Conservation (phyloP, 257 asterid species). For the Coffea canephora region DNA sequence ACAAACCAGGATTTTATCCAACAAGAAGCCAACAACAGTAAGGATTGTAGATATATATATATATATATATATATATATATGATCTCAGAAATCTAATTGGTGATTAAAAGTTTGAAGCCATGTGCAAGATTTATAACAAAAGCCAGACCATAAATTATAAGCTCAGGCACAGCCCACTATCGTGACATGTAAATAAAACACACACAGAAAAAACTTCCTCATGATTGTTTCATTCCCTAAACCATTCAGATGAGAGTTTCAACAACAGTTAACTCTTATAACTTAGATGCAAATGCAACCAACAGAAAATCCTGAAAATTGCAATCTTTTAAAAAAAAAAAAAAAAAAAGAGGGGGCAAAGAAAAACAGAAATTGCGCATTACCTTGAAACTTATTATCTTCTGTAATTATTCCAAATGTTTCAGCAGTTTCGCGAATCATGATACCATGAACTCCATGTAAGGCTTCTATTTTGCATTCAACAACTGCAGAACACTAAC, state of each 20-base stretch:
- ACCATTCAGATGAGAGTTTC: background rate
- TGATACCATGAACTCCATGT: conserved; percentile 67
- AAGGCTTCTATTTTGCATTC: conserved; percentile 51
- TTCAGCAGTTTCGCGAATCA: conserved; percentile 83
- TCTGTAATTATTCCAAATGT: conserved; percentile 78
- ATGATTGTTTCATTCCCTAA: background rate
- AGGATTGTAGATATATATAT: background rate
- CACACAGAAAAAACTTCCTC: background rate
- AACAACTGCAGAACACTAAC: conserved; percentile 50
- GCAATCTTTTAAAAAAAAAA: background rate
- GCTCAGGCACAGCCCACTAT: background rate
- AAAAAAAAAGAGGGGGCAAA: no score
- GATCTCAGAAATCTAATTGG: background rate
- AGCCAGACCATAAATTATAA: background rate
- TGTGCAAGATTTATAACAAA: background rate
- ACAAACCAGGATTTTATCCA: background rate
- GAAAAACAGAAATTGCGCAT: background rate
- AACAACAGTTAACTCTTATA: background rate
- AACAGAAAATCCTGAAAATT: background rate
- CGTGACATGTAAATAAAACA: background rate
- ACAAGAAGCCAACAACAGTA: background rate
- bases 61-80: no score
- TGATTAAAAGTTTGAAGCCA: background rate
- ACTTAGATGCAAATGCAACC: background rate
- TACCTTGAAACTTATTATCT: conserved; percentile 83